These are phyloP conservation scores for Sugiyamaella mastotermitis DNA, from an alignment of 805 yeast species.

Conservation along the genomic window DNA sequence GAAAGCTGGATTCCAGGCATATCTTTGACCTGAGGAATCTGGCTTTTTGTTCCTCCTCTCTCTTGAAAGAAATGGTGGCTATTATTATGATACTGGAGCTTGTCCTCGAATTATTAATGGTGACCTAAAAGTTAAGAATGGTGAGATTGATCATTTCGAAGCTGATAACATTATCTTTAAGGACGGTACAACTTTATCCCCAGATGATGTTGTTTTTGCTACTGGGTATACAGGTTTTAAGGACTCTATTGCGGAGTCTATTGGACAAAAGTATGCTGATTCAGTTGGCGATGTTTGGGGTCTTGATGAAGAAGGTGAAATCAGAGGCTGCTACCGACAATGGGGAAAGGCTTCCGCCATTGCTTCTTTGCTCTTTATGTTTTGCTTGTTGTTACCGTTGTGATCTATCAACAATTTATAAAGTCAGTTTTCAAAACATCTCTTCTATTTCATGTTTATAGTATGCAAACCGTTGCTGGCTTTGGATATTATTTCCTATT, in stretches of 20 bases:
- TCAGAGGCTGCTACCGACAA: slow-evolving; percentile 35
- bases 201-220: slow-evolving; percentile 39
- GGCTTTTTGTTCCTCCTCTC: slow-evolving; percentile 39
- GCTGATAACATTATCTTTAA: slow-evolving; percentile 35
- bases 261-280: slow-evolving; percentile 10
- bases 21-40: slow-evolving; percentile 39
- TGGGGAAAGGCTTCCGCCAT: too few relatives aligned
- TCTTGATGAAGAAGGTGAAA: slow-evolving; percentile 39
- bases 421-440: slow-evolving; percentile 4
- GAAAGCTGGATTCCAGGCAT: slow-evolving; percentile 36
- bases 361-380: too few relatives aligned
- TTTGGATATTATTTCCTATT: slow-evolving; percentile 13
- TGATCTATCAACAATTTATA: slow-evolving; percentile 7
- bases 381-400: too few relatives aligned
- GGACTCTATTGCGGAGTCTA: slow-evolving; percentile 34
- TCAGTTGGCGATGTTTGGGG: slow-evolving; percentile 9
- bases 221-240: slow-evolving; percentile 42
- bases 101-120: slow-evolving; percentile 36
- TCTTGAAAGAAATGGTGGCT: slow-evolving; percentile 41
- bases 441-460: slow-evolving; percentile 5
- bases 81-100: slow-evolving; percentile 42
- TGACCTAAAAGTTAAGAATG: slow-evolving; percentile 34
- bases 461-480: slow-evolving; percentile 4
- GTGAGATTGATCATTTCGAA: slow-evolving; percentile 33
- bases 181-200: slow-evolving; percentile 33